Evolutionary conservation across 2,329 filamentous ascomycete species (phyloP), one percentile per base, ranked within the genome.

Genomic region (Ambrosiella beaveri): DNA sequence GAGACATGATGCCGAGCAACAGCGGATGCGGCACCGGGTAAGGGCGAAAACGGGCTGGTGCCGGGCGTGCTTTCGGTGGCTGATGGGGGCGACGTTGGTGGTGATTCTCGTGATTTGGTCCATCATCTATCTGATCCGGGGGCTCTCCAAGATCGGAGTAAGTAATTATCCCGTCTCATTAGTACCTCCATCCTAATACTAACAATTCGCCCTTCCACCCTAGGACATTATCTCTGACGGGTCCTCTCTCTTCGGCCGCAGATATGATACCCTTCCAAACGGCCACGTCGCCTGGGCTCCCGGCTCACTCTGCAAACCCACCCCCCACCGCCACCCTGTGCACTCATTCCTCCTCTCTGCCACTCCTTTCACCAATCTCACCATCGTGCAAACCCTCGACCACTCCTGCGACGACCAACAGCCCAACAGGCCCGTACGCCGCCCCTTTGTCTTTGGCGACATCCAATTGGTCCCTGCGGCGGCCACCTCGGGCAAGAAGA

Each of bases 221-320:
- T 36, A 55, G 53, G n/a, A 41, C 9, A 44, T 27, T 15, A 55
- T 55, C 15, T 39, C 9, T 6, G 38, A 55, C 9, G 53, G 38
- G 15, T 44, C 53, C 7, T 27, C 17, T 6, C 17, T 15, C 39
- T 39, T 57, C 15, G 55, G 55, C 35, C 41, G 55, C 13, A 40
- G 37, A 6, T 51, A 57, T 45, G 15, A 40, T 13, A 57, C 36
- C 7, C 35, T 49, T 13, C 44, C n/a, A 8, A 57, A 49, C n/a
- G 55, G 45, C 7, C 15, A 50, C 8, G 55, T 57, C n/a, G 47
- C 38, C 9, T 57, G 55, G 55, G 19, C 44, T n/a, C 55, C 55
- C 45, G 45, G 55, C n/a, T 13, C 8, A 8, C 11, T 50, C 35
- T 57, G 55, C 7, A 27, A 27, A 8, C 37, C 55, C 8, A 39